Percentiles rank a stretch among this genome's conserved stretches.
phyloP scores from a whole-genome alignment of 2,329 filamentous ascomycete genomes.

The Epichloe amarillans region DNA sequence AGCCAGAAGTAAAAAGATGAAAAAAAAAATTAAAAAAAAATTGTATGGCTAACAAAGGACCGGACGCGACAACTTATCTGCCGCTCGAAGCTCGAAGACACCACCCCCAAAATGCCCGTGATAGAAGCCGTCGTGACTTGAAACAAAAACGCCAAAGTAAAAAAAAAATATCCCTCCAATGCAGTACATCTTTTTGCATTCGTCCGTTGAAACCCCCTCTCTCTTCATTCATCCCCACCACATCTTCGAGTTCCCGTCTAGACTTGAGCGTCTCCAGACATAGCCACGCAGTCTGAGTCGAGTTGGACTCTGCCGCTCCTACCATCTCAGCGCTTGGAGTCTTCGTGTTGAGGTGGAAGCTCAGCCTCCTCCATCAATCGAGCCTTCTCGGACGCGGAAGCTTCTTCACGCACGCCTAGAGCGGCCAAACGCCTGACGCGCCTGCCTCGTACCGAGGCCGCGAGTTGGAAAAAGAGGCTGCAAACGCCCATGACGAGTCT shows the following conservation, averaged over 20 bases:
- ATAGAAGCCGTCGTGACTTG: neutral
- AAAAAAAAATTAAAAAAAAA: neutral
- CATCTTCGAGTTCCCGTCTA: neutral
- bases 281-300: neutral
- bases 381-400: slow-evolving; percentile 33
- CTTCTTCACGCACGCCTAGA: neutral
- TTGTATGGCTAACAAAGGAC: neutral
- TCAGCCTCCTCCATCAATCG: slow-evolving; percentile 29
- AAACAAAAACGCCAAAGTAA: neutral
- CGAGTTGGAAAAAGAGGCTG: slow-evolving; percentile 42
- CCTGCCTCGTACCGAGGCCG: slow-evolving; percentile 31
- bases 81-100: neutral
- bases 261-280: neutral
- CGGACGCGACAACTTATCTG: neutral
- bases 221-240: neutral
- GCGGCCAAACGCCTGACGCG: neutral
- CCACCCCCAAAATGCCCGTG: neutral
- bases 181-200: too few species aligned
- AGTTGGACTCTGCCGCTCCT: neutral
- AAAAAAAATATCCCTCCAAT: neutral
- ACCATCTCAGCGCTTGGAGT: slow-evolving; percentile 11
- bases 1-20: neutral
- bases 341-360: slow-evolving; percentile 15
- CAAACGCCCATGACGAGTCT: slow-evolving; percentile 54
- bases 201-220: neutral